Conservation (phyloP, 2,329 filamentous ascomycete genomes). For the Orbilia javanica region DNA sequence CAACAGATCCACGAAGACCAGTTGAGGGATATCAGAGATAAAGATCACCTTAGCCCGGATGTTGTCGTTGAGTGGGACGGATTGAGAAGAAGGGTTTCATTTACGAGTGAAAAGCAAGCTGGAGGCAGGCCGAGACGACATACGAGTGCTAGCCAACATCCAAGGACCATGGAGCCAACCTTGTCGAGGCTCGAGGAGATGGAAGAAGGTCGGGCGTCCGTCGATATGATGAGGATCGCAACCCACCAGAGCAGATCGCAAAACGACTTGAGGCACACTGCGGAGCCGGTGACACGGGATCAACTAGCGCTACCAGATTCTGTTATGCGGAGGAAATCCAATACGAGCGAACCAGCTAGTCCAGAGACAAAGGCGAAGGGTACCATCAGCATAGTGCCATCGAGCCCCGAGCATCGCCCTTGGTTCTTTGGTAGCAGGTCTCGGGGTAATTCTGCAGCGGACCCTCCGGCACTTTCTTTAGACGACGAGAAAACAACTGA, state of each 20-base stretch:
- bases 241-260: slow-evolving; percentile 59
- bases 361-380: slow-evolving; percentile 42
- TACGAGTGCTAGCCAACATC: slow-evolving; percentile 65
- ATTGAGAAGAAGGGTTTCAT: slow-evolving; percentile 74
- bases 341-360: not conserved
- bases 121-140: slow-evolving; percentile 68
- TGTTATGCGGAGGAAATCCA: slow-evolving; percentile 32
- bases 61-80: slow-evolving; percentile 87
- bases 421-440: slow-evolving; percentile 62
- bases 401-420: slow-evolving; percentile 64
- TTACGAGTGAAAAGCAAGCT: slow-evolving; percentile 36
- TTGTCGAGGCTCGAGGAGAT: slow-evolving; percentile 52
- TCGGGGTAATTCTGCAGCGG: slow-evolving; percentile 54
- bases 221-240: slow-evolving; percentile 54
- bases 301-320: slow-evolving; percentile 51
- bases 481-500: slow-evolving; percentile 33
- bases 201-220: slow-evolving; percentile 53
- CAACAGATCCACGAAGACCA: slow-evolving; percentile 84
- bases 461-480: slow-evolving; percentile 64
- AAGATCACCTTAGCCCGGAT: slow-evolving; percentile 81
- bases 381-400: slow-evolving; percentile 47
- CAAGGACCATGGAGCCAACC: slow-evolving; percentile 60
- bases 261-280: slow-evolving; percentile 61
- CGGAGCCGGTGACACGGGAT: slow-evolving; percentile 64
- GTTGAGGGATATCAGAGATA: slow-evolving; percentile 76